Evolutionary conservation across 768 basidiomycete species (phyloP).

Genomic region (Lentinula boryana): DNA sequence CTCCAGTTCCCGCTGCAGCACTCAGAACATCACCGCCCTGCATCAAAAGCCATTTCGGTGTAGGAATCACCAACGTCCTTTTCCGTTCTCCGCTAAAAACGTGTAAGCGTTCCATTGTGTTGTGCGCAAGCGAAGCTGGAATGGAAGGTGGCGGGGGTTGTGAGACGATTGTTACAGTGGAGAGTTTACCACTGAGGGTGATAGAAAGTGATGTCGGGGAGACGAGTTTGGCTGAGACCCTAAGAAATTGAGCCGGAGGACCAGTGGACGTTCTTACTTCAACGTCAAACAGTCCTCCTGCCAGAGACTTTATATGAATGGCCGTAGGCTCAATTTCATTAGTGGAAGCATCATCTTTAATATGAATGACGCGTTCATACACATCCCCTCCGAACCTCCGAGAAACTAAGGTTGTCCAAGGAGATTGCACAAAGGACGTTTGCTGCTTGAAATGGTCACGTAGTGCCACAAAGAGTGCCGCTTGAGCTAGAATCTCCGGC

Average conservation of each 20-base stretch:
- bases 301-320: constrained; percentile 31
- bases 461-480: constrained; percentile 69
- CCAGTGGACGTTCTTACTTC: constrained; percentile 31
- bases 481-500: constrained; percentile 66
- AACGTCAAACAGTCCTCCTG: constrained; percentile 47
- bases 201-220: constrained; percentile 48
- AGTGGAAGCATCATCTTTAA: constrained; percentile 52
- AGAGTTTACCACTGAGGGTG: constrained; percentile 43
- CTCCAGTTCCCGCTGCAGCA: constrained; percentile 44
- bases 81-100: constrained; percentile 62
- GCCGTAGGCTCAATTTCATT: constrained; percentile 30
- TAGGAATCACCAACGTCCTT: constrained; percentile 59
- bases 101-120: constrained; percentile 70
- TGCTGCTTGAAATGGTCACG: constrained; percentile 42
- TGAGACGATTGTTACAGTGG: constrained; percentile 66
- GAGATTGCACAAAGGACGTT: constrained; percentile 30
- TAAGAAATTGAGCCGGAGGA: constrained; percentile 31
- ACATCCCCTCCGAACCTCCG: constrained; percentile 76
- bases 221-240: constrained; percentile 51
- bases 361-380: constrained; percentile 52
- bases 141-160: constrained; percentile 51
- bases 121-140: constrained; percentile 48
- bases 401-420: constrained; percentile 67
- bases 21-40: constrained; percentile 54
- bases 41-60: constrained; percentile 66